Evolutionary conservation across 805 yeast species (phyloP).

Genomic region (Wickerhamomyces ciferrii): DNA sequence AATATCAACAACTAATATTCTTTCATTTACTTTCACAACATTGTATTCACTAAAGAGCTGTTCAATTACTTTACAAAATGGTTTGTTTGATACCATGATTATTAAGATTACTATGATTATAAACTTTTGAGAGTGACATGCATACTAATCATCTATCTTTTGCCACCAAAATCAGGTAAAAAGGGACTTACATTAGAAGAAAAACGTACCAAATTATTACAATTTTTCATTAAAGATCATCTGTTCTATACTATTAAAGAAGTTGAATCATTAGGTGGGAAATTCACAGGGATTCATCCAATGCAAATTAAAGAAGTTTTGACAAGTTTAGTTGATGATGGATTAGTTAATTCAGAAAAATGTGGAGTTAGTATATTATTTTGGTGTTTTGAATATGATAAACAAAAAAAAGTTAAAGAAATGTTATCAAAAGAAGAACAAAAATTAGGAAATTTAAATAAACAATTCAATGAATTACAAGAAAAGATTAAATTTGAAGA

Average conservation of each 20-base stretch:
- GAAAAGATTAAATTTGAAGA: conserved; percentile 8
- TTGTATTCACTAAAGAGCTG: too few relatives aligned
- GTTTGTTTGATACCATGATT: background rate
- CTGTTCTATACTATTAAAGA: conserved; percentile 45
- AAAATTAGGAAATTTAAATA: conserved; percentile 8
- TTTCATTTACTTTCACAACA: too few relatives aligned
- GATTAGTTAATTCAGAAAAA: conserved; percentile 42
- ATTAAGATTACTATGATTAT: too few relatives aligned
- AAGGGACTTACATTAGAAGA: conserved; percentile 34
- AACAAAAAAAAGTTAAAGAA: conserved; percentile 15
- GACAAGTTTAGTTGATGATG: conserved; percentile 43
- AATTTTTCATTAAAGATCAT: conserved; percentile 35
- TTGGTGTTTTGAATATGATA: conserved; percentile 40
- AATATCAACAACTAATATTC: too few relatives aligned
- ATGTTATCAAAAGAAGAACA: conserved; percentile 7
- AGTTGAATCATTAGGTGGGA: conserved; percentile 39
- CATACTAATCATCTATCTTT: background rate
- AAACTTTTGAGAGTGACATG: too few relatives aligned
- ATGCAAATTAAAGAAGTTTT: conserved; percentile 51
- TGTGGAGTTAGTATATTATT: conserved; percentile 50
- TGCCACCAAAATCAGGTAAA: conserved; percentile 13
- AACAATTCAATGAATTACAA: conserved; percentile 6
- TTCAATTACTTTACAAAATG: too few relatives aligned
- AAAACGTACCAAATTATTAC: conserved; percentile 29
- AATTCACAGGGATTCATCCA: conserved; percentile 39